Conservation (phyloP, 306 rosid species). For the Potentilla sterilis region DNA sequence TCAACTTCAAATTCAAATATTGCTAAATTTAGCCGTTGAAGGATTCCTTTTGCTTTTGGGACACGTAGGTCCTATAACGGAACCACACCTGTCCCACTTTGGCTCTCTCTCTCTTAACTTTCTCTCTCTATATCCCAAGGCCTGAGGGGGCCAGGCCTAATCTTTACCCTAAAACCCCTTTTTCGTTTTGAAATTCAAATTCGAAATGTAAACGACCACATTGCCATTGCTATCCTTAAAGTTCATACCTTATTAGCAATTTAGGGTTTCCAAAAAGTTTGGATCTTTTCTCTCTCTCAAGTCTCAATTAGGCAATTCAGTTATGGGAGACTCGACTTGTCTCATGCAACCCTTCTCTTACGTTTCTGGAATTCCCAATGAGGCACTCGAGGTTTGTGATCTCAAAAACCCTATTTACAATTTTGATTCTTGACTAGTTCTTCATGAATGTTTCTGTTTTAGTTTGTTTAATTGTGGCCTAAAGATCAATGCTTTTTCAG, state of each 20-base stretch:
- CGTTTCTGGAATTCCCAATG: conserved; percentile 69
- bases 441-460: neutral
- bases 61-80: conserved; percentile 33
- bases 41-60: conserved; percentile 10
- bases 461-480: neutral
- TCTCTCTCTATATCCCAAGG: conserved; percentile 3
- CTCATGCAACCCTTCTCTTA: conserved; percentile 92
- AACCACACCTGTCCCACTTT: conserved; percentile 3
- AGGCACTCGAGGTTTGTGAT: conserved; percentile 60
- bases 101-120: neutral
- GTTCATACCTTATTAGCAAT: neutral
- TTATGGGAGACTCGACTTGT: conserved; percentile 90
- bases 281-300: conserved; percentile 33
- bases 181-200: conserved; percentile 63
- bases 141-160: conserved; percentile 8
- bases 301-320: conserved; percentile 10
- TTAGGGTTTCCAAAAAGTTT: conserved; percentile 34
- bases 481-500: neutral
- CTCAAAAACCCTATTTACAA: neutral
- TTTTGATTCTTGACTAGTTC: conserved; percentile 16
- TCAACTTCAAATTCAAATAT: conserved; percentile 25
- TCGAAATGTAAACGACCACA: conserved; percentile 36
- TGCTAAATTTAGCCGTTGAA: conserved; percentile 22
- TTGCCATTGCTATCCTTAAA: neutral
- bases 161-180: conserved; percentile 34